Base-by-base conservation (phyloP, 2,329 filamentous ascomycete species). In the Alternaria dauci region DNA sequence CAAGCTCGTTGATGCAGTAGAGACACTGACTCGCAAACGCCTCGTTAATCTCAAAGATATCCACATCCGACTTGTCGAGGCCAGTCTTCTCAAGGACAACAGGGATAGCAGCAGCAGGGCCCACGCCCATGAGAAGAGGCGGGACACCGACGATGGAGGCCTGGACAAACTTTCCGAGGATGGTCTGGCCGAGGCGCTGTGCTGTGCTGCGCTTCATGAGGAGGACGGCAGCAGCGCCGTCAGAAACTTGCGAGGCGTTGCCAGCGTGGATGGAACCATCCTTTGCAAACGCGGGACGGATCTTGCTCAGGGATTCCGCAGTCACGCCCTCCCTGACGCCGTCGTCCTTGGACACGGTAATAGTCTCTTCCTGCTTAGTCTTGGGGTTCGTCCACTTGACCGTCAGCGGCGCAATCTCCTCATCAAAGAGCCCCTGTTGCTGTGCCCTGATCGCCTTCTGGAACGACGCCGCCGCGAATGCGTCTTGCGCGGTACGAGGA, bases 1-100 rank as follows among this genome's bases (percentile, higher is more conserved):
- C 90, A 23, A 99, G 87, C 84, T 97, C 89, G 74, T 95, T 92
- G 65, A 92, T 88, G 80, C 93, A 97, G 91, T 91, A 98, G 68
- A 98, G 81, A 80, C 93, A 97, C 86, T 98, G 94, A 66, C 88
- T 92, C 32, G 95, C 95, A 79, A 99, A 99, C 1, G 95, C 95
- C 87, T 99, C 95, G 84, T 99, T 99, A 86, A 99, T 97, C 87
- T 99, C 95, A 76, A 88, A 98, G 76, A 98, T 94, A 78, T 98
- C 95, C 30, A 99, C 93, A 70, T 98, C 94, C 58, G 73, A 90
- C 80, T 90, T 92, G 77, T 84, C 85, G 71, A 99, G 88, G 61
- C 94, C 93, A 0, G 94, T 92, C 79, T 95, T 94, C 77, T 92
- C 87, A 58, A 97, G 89, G 4, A 92, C 94, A 77, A 94, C 91